Percentiles rank a stretch among this genome's conserved stretches.
Conservation (phyloP, 768 basidiomycete species). For the Mycena amicta region DNA sequence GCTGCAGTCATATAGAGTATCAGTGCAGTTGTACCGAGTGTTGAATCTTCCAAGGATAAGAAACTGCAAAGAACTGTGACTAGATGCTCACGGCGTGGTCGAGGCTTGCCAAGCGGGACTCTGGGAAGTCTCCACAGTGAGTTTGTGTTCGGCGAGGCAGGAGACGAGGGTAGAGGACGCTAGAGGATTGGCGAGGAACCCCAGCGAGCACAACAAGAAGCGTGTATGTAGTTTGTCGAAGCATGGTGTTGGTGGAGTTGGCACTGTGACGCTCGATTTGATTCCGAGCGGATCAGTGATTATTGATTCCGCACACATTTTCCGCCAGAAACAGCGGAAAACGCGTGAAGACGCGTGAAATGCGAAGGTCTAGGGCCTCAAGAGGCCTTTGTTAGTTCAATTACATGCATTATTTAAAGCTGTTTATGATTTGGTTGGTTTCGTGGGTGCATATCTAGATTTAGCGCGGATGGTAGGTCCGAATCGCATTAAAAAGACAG, state of each 20-base stretch:
- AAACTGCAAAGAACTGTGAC: neutral
- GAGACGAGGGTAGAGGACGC: slow-evolving; percentile 1
- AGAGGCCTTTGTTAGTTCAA: too few relatives aligned
- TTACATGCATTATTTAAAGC: too few relatives aligned
- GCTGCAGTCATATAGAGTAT: neutral
- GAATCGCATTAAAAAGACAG: slow-evolving; percentile 47
- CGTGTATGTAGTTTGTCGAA: neutral
- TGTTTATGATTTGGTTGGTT: slow-evolving; percentile 4
- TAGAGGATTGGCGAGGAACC: slow-evolving; percentile 6
- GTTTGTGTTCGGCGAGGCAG: slow-evolving; percentile 2
- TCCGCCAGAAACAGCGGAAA: too few relatives aligned
- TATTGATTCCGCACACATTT: neutral
- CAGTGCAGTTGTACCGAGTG: neutral
- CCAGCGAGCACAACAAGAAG: slow-evolving; percentile 2
- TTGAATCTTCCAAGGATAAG: neutral
- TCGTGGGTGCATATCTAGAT: slow-evolving; percentile 44
- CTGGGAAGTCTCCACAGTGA: slow-evolving; percentile 10
- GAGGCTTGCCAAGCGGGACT: neutral
- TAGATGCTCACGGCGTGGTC: slow-evolving; percentile 4
- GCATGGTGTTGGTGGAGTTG: slow-evolving; percentile 1
- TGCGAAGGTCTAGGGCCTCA: too few relatives aligned
- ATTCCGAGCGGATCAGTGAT: neutral
- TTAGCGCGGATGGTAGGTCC: slow-evolving; percentile 44
- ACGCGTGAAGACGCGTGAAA: too few relatives aligned
- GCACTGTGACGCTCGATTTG: neutral